These are phyloP conservation scores for Trichoderma atroviride DNA, from an alignment of 2,329 filamentous ascomycete genomes.

Conservation along the genomic window DNA sequence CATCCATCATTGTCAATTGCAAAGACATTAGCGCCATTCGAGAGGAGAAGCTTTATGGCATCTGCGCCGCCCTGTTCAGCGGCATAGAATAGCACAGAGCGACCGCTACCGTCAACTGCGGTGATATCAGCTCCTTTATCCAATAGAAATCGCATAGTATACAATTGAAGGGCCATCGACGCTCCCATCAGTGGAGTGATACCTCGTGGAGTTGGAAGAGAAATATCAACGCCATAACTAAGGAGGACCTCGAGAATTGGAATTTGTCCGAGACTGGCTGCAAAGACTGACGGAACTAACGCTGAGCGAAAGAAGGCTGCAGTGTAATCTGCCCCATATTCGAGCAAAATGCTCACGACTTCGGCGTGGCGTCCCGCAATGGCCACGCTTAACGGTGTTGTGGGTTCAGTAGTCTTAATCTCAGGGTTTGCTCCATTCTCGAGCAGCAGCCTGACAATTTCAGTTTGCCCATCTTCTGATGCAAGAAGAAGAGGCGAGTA, in stretches of 20 bases:
- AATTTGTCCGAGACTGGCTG: background rate
- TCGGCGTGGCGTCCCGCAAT: background rate
- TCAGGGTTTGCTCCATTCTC: background rate
- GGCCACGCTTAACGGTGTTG: background rate
- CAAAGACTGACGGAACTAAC: background rate
- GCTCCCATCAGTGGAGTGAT: background rate
- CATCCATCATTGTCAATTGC: background rate
- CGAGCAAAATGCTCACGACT: background rate
- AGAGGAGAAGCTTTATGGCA: background rate
- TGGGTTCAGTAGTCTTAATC: background rate
- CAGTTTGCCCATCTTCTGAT: background rate
- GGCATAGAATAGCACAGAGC: background rate
- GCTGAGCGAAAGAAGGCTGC: background rate
- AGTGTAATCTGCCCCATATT: background rate
- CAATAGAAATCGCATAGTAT: background rate
- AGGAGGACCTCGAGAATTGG: background rate
- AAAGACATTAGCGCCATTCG: background rate
- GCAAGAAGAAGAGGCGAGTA: background rate
- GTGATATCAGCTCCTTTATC: background rate
- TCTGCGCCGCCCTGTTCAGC: background rate
- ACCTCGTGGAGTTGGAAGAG: background rate
- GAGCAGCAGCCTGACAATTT: background rate
- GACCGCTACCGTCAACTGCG: background rate
- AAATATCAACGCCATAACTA: background rate
- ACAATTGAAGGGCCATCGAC: background rate